Evolutionary conservation across 2,329 filamentous ascomycete species (phyloP).

Genomic region (Aspergillus clavatus): DNA sequence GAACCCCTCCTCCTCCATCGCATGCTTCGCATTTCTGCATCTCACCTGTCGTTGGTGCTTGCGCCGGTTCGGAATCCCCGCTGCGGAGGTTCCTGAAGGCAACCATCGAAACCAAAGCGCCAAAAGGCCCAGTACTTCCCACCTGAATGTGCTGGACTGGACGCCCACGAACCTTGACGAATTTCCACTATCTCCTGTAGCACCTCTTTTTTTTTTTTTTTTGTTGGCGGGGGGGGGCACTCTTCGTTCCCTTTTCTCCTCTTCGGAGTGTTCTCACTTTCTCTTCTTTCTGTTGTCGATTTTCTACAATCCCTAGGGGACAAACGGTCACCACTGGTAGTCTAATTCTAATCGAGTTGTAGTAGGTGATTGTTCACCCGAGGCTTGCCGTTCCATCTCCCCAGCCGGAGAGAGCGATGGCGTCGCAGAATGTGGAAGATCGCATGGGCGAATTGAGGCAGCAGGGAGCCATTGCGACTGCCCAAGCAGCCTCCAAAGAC

Average conservation of each 20-base stretch:
- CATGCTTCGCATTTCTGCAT: not conserved
- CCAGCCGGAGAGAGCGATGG: conserved; percentile 21
- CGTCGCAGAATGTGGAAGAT: conserved; percentile 26
- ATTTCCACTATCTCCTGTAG: not conserved
- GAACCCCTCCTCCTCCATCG: not conserved
- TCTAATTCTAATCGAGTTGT: conserved; percentile 3
- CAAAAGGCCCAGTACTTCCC: not conserved
- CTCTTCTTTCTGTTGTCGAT: not conserved
- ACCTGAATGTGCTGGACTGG: too few relatives aligned
- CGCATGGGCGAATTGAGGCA: conserved; percentile 65
- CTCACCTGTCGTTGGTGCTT: not conserved
- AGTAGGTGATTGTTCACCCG: conserved; percentile 16
- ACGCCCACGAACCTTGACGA: not conserved
- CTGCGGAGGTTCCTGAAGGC: conserved; percentile 8
- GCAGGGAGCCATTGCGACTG: conserved; percentile 73
- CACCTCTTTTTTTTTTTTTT: not conserved
- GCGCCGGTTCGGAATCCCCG: conserved; percentile 1
- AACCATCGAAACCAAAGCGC: conserved; percentile 7
- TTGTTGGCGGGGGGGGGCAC: too few relatives aligned
- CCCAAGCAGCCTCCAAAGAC: conserved; percentile 50
- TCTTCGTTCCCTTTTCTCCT: conserved; percentile 1
- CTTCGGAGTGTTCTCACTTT: conserved; percentile 3
- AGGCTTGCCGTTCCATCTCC: conserved; percentile 10
- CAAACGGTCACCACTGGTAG: not conserved
- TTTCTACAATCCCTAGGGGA: not conserved